Percentiles rank a stretch among this genome's conserved stretches.
phyloP scores from a whole-genome alignment of 164 flowering plant genomes.

The Hamamelis virginiana region DNA sequence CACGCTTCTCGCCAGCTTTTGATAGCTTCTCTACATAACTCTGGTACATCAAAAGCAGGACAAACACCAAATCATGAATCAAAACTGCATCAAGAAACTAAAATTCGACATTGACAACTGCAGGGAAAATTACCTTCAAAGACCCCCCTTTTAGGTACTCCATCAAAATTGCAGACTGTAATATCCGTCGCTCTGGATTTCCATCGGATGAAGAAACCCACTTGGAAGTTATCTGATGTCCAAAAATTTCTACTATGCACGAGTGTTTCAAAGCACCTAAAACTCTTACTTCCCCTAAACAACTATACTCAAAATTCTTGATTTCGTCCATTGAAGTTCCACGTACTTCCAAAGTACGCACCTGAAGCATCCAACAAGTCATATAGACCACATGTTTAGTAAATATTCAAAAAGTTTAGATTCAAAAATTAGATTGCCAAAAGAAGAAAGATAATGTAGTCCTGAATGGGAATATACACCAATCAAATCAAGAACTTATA shows the following conservation, averaged over 20 bases:
- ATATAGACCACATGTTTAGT: neutral
- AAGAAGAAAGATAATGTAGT: neutral
- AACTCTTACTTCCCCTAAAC: constrained; percentile 88
- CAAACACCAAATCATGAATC: neutral
- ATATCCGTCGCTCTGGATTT: constrained; percentile 38
- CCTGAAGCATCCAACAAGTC: constrained; percentile 42
- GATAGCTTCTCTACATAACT: constrained; percentile 52
- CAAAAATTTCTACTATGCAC: constrained; percentile 84
- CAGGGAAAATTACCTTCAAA: constrained; percentile 51
- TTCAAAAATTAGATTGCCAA: neutral
- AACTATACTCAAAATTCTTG: constrained; percentile 66
- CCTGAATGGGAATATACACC: neutral
- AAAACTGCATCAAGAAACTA: neutral
- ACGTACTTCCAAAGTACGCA: constrained; percentile 55
- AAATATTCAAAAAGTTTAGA: neutral
- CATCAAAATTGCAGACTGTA: constrained; percentile 70
- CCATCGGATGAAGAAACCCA: constrained; percentile 63
- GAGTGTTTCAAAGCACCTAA: constrained; percentile 63
- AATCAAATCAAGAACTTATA: neutral
- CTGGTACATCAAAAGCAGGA: constrained; percentile 35
- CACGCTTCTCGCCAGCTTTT: constrained; percentile 60
- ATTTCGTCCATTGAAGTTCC: constrained; percentile 45
- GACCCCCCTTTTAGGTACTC: constrained; percentile 86
- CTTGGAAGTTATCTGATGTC: constrained; percentile 76
- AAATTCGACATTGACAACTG: neutral